Percentiles rank a stretch among this genome's conserved stretches.
Conservation (phyloP, 305 asterid species). For the Fraxinus baroniana region DNA sequence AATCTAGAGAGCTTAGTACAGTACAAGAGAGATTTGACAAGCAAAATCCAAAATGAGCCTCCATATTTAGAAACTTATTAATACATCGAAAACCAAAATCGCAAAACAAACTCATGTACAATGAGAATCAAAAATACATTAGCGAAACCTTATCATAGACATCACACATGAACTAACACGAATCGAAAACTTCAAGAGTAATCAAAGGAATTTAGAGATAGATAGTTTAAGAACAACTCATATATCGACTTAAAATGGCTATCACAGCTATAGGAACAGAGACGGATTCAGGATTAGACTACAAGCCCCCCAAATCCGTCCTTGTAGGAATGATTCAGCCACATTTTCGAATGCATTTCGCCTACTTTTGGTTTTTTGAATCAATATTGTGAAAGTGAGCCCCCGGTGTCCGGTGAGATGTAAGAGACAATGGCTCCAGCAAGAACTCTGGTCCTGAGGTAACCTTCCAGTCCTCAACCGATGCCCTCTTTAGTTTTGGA, state of each 20-base stretch:
- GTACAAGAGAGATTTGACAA: neutral
- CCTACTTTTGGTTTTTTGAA: neutral
- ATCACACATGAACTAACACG: neutral
- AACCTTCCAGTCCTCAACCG: slow-evolving; percentile 44
- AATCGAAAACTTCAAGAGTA: neutral
- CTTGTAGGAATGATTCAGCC: neutral
- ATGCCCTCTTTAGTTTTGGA: slow-evolving; percentile 35
- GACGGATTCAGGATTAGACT: too few species aligned
- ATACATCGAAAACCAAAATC: neutral
- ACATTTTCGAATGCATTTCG: neutral
- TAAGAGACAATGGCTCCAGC: slow-evolving; percentile 42
- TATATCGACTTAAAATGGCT: neutral
- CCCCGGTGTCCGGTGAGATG: neutral
- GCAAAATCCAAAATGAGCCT: neutral
- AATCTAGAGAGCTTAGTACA: neutral
- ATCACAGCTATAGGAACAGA: neutral
- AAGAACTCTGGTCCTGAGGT: slow-evolving; percentile 41
- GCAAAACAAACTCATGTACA: neutral
- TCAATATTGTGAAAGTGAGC: neutral
- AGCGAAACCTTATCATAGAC: neutral
- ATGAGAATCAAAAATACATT: neutral
- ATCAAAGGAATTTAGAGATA: neutral
- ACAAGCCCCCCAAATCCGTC: too few species aligned
- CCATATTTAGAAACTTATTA: neutral
- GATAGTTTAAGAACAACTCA: neutral